Conservation (phyloP, 352 stramenopile species). For the Blastocystis sp. region DNA sequence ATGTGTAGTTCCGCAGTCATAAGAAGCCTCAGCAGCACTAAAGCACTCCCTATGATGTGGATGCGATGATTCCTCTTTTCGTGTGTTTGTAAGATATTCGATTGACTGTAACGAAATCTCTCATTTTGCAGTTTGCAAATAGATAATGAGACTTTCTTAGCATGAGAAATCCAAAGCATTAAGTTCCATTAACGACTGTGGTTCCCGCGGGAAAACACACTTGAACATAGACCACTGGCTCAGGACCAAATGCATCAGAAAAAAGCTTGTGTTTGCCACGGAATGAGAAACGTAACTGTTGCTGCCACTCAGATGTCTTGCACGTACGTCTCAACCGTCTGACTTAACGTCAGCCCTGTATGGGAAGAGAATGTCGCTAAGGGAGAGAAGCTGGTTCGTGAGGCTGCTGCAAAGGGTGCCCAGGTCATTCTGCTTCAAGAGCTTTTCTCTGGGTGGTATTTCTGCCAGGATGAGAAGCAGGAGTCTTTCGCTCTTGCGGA, state of each 20-base stretch:
- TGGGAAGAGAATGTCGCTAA: constrained; percentile 80
- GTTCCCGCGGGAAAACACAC: no score
- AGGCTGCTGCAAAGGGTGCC: constrained; percentile 76
- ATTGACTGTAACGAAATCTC: no score
- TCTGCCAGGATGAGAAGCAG: constrained; percentile 79
- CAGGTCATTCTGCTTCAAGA: constrained; percentile 82
- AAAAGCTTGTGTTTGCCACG: background rate
- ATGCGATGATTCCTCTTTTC: no score
- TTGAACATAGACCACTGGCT: no score
- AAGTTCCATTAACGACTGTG: no score
- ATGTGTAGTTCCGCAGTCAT: constrained; percentile 10
- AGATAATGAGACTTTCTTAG: no score
- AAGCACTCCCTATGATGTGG: no score
- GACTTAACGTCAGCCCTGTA: background rate
- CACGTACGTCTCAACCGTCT: background rate
- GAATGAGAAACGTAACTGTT: constrained; percentile 70
- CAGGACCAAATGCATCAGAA: no score
- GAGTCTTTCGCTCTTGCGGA: constrained; percentile 79
- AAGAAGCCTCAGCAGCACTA: constrained; percentile 40
- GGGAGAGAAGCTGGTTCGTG: constrained; percentile 78
- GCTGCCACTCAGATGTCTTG: constrained; percentile 79
- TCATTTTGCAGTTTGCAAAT: no score
- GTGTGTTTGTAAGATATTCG: no score
- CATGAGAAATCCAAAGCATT: no score
- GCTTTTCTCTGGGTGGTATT: constrained; percentile 81